These are phyloP conservation scores for Fusarium kyushuense DNA, from an alignment of 2,329 filamentous ascomycete species.

Conservation along the genomic window DNA sequence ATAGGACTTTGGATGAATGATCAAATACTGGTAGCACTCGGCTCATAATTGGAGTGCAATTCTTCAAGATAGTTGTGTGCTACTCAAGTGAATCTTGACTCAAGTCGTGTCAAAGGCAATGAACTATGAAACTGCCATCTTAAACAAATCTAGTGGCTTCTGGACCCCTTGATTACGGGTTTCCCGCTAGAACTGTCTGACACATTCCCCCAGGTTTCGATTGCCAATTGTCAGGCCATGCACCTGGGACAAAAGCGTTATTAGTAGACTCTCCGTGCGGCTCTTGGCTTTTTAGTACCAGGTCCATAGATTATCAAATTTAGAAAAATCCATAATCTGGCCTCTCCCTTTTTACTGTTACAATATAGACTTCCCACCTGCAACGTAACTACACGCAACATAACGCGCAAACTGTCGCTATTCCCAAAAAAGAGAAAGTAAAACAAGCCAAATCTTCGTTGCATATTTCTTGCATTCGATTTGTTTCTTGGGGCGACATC, in stretches of 20 bases:
- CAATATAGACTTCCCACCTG: constrained; percentile 19
- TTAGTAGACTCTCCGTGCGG: constrained; percentile 34
- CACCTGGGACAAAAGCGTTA: constrained; percentile 34
- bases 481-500: constrained; percentile 34
- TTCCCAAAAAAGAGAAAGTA: constrained; percentile 6
- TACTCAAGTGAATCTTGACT: background rate
- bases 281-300: constrained; percentile 41
- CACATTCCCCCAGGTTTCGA: constrained; percentile 42
- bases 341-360: constrained; percentile 21
- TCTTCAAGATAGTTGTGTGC: fast-evolving
- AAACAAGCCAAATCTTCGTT: constrained; percentile 3
- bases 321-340: constrained; percentile 43
- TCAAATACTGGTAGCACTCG: background rate
- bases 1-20: background rate
- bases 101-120: background rate
- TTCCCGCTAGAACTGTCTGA: constrained; percentile 41
- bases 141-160: constrained; percentile 7
- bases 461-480: constrained; percentile 35
- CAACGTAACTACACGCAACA: constrained; percentile 6
- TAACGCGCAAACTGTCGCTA: constrained; percentile 9
- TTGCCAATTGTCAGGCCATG: constrained; percentile 43
- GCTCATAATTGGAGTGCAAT: background rate
- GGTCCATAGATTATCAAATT: constrained; percentile 35
- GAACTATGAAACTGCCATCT: background rate
- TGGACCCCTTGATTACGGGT: constrained; percentile 21